Percentiles rank a stretch among this genome's conserved stretches.
Conservation (phyloP, 2,329 filamentous ascomycete genomes). For the Cryphonectria parasitica region DNA sequence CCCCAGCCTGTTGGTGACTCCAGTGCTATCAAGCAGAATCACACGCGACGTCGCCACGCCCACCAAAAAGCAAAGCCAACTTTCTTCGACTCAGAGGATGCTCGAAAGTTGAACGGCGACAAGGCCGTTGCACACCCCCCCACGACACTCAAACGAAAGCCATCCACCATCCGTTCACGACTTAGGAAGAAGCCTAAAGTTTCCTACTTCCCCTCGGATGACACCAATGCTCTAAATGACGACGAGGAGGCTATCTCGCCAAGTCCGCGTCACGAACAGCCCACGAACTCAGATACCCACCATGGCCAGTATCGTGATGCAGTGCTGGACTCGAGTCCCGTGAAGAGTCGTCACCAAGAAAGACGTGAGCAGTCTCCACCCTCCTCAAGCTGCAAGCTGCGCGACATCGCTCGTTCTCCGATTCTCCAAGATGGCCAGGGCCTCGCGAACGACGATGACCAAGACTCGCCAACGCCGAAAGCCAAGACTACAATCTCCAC, state of each 20-base stretch:
- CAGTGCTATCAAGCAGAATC: conserved; percentile 35
- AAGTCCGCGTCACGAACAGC: background rate
- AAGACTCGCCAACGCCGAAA: background rate
- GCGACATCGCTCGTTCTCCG: background rate
- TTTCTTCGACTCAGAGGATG: background rate
- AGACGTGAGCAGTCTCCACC: background rate
- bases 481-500: too few relatives aligned
- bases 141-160: background rate
- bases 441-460: background rate
- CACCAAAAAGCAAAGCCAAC: conserved; percentile 20
- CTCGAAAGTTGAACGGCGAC: background rate
- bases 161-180: too few relatives aligned
- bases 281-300: background rate
- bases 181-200: background rate
- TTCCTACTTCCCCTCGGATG: background rate
- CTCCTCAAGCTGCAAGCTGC: background rate
- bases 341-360: background rate
- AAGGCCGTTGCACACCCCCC: background rate
- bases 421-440: background rate
- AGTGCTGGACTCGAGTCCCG: background rate
- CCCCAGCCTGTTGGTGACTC: conserved; percentile 36
- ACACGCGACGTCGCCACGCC: conserved; percentile 1
- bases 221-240: background rate
- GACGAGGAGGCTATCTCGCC: background rate
- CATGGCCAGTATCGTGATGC: background rate